phyloP scores from a whole-genome alignment of 179 eudicot species.

The Sideroxylon spinosum region DNA sequence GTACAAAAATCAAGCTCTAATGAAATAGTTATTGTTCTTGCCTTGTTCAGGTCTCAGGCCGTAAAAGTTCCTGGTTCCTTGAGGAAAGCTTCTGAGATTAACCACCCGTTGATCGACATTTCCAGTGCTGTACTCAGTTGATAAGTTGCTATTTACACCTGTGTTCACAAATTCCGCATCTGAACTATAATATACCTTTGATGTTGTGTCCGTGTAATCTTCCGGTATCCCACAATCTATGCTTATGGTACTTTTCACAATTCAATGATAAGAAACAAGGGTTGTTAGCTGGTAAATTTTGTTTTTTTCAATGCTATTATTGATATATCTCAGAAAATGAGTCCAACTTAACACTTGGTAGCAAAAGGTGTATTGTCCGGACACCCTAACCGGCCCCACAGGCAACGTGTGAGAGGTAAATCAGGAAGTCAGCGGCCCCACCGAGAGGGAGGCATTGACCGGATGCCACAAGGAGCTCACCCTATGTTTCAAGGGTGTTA shows the following conservation, averaged over 20 bases:
- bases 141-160: constrained; percentile 5
- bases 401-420: too few species aligned
- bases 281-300: too few species aligned
- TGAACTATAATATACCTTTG: constrained; percentile 1
- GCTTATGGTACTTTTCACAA: constrained; percentile 13
- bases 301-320: too few species aligned
- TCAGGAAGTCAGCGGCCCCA: too few species aligned
- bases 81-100: constrained; percentile 36
- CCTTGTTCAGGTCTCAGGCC: constrained; percentile 18
- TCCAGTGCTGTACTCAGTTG: background rate
- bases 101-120: background rate
- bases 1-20: constrained; percentile 39
- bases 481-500: too few species aligned
- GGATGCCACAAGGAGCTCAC: too few species aligned
- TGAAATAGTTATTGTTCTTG: constrained; percentile 26
- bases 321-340: too few species aligned
- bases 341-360: too few species aligned
- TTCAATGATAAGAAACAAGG: background rate
- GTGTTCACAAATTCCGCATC: constrained; percentile 1
- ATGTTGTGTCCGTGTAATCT: background rate
- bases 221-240: constrained; percentile 19
- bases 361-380: too few species aligned
- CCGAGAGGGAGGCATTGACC: too few species aligned
- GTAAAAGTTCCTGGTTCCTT: constrained; percentile 33
- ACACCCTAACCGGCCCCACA: too few species aligned